phyloP scores from a whole-genome alignment of 148 eudicot species.

The Arbutus unedo region DNA sequence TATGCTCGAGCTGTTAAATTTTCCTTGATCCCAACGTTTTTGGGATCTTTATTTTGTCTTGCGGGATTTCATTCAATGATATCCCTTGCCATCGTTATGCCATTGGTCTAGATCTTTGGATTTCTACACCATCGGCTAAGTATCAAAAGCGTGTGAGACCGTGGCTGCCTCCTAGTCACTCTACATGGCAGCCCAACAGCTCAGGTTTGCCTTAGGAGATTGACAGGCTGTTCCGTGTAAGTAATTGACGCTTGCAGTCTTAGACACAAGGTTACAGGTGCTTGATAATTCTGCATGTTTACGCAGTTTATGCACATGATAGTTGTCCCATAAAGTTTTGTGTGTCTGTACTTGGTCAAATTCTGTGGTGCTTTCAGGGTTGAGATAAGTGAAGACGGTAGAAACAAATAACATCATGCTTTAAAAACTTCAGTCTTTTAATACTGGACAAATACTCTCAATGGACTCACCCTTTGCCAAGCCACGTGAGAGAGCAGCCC shows the following conservation, averaged over 20 bases:
- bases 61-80: neutral
- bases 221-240: neutral
- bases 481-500: neutral
- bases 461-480: neutral
- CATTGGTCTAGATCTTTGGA: neutral
- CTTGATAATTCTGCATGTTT: conserved; percentile 1
- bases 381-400: neutral
- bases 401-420: neutral
- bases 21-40: neutral
- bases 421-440: neutral
- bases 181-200: neutral
- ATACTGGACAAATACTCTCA: neutral
- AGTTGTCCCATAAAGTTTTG: neutral
- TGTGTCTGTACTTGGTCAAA: neutral
- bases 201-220: neutral
- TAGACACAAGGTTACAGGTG: neutral
- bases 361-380: neutral
- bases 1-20: neutral
- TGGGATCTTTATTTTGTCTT: neutral
- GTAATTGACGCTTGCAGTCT: neutral
- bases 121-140: neutral
- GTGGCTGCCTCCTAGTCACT: neutral
- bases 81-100: neutral
- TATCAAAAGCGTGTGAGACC: neutral
- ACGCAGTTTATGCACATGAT: neutral